These are phyloP conservation scores for Calonectria honghensis DNA, from an alignment of 2,329 filamentous ascomycete genomes.

Conservation along the genomic window DNA sequence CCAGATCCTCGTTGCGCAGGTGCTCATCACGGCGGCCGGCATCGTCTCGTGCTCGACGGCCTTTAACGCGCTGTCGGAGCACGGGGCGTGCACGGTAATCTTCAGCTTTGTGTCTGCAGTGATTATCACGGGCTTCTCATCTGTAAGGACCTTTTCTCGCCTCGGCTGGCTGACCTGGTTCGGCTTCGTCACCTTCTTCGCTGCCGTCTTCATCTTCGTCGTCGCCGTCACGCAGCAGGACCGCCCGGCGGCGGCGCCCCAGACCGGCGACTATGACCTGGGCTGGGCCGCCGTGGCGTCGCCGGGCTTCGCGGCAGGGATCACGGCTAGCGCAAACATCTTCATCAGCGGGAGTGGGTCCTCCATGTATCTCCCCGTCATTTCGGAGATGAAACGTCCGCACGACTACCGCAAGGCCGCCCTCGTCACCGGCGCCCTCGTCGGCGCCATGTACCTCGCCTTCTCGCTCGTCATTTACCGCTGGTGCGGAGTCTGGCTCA, in stretches of 20 bases:
- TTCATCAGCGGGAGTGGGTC: constrained; percentile 71
- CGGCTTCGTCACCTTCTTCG: constrained; percentile 71
- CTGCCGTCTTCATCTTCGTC: constrained; percentile 74
- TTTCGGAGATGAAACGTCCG: constrained; percentile 70
- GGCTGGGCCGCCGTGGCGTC: constrained; percentile 71
- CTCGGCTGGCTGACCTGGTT: constrained; percentile 71
- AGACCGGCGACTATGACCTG: constrained; percentile 72
- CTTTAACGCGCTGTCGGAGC: constrained; percentile 53
- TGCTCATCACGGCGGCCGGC: constrained; percentile 49
- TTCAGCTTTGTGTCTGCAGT: constrained; percentile 53
- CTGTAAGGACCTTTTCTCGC: constrained; percentile 58
- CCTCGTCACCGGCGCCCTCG: constrained; percentile 49
- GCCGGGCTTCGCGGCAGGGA: constrained; percentile 73
- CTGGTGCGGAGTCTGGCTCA: constrained; percentile 55
- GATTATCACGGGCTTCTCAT: constrained; percentile 50
- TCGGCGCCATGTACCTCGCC: constrained; percentile 55
- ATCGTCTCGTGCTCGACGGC: constrained; percentile 41
- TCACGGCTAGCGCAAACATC: constrained; percentile 71
- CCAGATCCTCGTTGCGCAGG: constrained; percentile 51
- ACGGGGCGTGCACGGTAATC: constrained; percentile 53
- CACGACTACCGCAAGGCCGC: constrained; percentile 54
- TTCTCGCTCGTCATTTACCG: constrained; percentile 57
- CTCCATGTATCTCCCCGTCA: constrained; percentile 62
- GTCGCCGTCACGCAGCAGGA: constrained; percentile 67
- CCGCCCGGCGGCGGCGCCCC: constrained; percentile 74